Evolutionary conservation across 495 filamentous ascomycete genomes (phyloP).

Genomic region (Lichenothelia convexa): DNA sequence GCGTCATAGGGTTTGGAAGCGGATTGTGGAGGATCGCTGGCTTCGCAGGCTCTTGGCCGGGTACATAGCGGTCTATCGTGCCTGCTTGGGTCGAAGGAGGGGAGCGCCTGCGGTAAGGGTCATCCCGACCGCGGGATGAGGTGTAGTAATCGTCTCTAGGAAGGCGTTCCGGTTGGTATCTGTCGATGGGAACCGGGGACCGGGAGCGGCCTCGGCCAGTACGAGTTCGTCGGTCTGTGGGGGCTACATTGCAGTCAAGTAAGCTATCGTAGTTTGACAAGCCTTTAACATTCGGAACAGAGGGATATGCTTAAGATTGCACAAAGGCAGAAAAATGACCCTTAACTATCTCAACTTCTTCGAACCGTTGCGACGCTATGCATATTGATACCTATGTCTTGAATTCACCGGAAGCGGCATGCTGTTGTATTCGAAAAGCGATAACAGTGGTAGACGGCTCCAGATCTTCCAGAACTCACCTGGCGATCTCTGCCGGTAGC

Average conservation of each 20-base stretch:
- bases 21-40: slow-evolving; percentile 50
- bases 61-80: slow-evolving; percentile 90
- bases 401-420: no score
- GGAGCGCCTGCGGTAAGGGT: slow-evolving; percentile 38
- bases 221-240: slow-evolving; percentile 29
- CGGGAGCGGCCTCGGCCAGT: slow-evolving; percentile 33
- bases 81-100: slow-evolving; percentile 41
- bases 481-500: slow-evolving; percentile 17
- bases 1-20: slow-evolving; percentile 58
- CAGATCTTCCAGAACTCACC: no score
- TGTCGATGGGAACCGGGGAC: slow-evolving; percentile 26
- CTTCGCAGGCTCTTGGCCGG: slow-evolving; percentile 50
- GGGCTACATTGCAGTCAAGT: slow-evolving; percentile 2
- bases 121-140: slow-evolving; percentile 44
- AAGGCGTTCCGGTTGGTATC: slow-evolving; percentile 25
- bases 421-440: no score
- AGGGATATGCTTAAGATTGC: no score
- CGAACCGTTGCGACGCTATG: no score
- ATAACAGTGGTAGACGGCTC: no score
- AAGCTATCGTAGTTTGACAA: no score
- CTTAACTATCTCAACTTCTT: no score
- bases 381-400: no score
- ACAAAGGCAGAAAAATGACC: no score
- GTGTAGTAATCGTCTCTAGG: slow-evolving; percentile 50
- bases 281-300: no score